Evolutionary conservation across 495 filamentous ascomycete genomes (phyloP).

Genomic region (Trichocladium antarcticum): DNA sequence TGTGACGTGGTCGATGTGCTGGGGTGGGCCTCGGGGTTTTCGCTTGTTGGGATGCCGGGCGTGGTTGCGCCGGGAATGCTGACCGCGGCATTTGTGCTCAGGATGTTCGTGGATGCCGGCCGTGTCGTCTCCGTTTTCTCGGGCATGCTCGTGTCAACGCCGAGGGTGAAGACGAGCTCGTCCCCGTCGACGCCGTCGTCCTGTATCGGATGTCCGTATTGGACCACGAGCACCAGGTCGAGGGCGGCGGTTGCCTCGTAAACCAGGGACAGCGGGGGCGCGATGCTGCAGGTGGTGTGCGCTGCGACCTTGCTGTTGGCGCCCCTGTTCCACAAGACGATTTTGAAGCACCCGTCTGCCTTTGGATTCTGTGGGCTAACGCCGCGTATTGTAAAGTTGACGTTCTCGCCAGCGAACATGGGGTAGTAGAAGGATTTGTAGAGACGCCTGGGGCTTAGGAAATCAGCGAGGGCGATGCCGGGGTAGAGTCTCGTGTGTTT

Average conservation of each 20-base stretch:
- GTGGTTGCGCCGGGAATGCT: neutral
- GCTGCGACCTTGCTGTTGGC: neutral
- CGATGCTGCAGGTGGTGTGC: constrained; percentile 7
- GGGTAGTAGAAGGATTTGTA: constrained; percentile 12
- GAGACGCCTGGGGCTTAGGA: constrained; percentile 4
- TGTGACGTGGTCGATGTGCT: neutral
- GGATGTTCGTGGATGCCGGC: neutral
- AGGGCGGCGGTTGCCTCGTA: constrained; percentile 1
- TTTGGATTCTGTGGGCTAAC: neutral
- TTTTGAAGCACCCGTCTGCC: constrained; percentile 1
- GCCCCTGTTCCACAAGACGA: constrained; percentile 1
- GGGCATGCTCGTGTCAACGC: constrained; percentile 4
- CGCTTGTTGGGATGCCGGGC: neutral
- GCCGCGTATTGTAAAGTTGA: constrained; percentile 13
- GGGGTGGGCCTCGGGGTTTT: constrained; percentile 1
- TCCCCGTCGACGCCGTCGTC: constrained; percentile 5
- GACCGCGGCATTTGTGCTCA: neutral
- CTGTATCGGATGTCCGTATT: constrained; percentile 12
- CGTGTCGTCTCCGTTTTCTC: constrained; percentile 3
- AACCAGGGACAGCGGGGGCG: neutral
- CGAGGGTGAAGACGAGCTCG: constrained; percentile 4
- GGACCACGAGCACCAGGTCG: constrained; percentile 3
- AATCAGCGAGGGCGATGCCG: constrained; percentile 10
- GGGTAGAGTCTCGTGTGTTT: constrained; percentile 8
- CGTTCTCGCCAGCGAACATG: constrained; percentile 1